Evolutionary conservation across 139 green algal species (phyloP).

Genomic region (Chlorella sp.): DNA sequence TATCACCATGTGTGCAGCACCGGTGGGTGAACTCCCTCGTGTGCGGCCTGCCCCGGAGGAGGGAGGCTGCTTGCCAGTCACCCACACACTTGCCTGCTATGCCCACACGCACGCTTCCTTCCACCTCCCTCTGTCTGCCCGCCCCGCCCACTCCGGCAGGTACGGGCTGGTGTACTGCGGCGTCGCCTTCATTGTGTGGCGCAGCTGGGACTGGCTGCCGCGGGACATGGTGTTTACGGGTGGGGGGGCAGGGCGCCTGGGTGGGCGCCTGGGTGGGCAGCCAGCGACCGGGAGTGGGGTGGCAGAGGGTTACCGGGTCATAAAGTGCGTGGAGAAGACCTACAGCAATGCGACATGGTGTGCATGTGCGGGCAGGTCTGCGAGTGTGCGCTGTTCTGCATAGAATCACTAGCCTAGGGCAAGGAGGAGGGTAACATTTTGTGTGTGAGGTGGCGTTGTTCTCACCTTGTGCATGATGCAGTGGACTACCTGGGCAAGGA

Average conservation of each 20-base stretch:
- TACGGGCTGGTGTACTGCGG: slow-evolving; percentile 73
- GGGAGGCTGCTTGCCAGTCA: not conserved
- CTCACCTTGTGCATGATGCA: not conserved
- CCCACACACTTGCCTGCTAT: no score
- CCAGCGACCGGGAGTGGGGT: no score
- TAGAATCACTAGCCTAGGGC: no score
- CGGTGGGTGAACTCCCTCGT: no score
- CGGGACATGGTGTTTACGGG: slow-evolving; percentile 26
- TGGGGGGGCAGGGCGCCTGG: not conserved
- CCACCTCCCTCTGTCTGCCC: not conserved
- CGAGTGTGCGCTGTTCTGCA: no score
- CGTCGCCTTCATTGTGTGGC: slow-evolving; percentile 69
- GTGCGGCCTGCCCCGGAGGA: no score
- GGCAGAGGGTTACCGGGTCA: no score
- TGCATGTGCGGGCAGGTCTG: not conserved
- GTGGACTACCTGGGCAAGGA: slow-evolving; percentile 55
- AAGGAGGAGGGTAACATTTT: slow-evolving; percentile 67
- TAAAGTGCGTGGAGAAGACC: no score
- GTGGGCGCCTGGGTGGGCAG: not conserved
- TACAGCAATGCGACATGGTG: not conserved
- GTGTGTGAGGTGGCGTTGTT: no score
- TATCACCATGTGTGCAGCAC: no score
- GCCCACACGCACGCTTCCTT: not conserved
- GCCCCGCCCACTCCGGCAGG: not conserved
- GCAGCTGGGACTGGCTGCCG: slow-evolving; percentile 40